phyloP scores from a whole-genome alignment of 768 basidiomycete species.

The Auriscalpium microsporum region DNA sequence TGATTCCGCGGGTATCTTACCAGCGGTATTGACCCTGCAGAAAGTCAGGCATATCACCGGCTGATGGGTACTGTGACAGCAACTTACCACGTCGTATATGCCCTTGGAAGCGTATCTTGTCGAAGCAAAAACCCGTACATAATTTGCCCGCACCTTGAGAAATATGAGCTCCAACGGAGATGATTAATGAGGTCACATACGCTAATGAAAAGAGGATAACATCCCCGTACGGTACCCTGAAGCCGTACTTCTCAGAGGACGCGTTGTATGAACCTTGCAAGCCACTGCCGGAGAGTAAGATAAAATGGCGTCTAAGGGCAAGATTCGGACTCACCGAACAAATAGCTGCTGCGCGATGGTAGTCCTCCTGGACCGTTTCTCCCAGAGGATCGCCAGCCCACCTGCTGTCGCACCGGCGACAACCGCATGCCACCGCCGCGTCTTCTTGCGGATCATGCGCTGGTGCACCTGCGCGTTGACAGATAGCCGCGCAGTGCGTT shows the following conservation, averaged over 20 bases:
- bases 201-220: slow-evolving; percentile 72
- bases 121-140: slow-evolving; percentile 69
- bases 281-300: slow-evolving; percentile 40
- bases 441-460: slow-evolving; percentile 55
- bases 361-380: slow-evolving; percentile 54
- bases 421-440: slow-evolving; percentile 70
- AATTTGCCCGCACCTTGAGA: slow-evolving; percentile 71
- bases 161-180: not conserved
- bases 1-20: slow-evolving; percentile 50
- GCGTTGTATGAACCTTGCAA: slow-evolving; percentile 86
- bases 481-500: slow-evolving; percentile 45
- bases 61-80: not conserved
- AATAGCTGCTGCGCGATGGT: slow-evolving; percentile 83
- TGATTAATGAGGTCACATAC: slow-evolving; percentile 27
- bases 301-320: not conserved
- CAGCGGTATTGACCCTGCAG: slow-evolving; percentile 64
- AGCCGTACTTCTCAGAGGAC: slow-evolving; percentile 55
- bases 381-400: slow-evolving; percentile 65
- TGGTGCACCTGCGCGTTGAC: slow-evolving; percentile 56
- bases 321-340: slow-evolving; percentile 52
- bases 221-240: slow-evolving; percentile 76
- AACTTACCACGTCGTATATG: slow-evolving; percentile 65
- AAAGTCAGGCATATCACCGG: not conserved
- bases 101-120: slow-evolving; percentile 77
- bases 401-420: slow-evolving; percentile 73